A percentile compares a stretch with the other conserved stretches of the same genome.
phyloP scores from a whole-genome alignment of 805 yeast species.

The Peterozyma toletana region DNA sequence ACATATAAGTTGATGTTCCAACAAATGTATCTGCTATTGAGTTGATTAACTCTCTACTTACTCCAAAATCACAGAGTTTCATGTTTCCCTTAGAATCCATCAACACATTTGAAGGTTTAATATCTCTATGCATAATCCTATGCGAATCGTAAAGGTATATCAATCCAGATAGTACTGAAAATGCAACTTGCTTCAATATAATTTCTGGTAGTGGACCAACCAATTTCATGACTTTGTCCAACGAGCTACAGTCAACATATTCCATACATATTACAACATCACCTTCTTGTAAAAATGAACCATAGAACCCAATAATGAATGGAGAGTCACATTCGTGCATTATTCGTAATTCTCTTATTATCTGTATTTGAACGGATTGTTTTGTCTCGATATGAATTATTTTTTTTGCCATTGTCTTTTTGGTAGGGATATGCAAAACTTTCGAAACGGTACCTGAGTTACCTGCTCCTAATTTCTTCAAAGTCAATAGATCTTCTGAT shows the following conservation, averaged over 20 bases:
- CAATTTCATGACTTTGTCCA: slow-evolving; percentile 65
- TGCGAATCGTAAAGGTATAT: slow-evolving; percentile 76
- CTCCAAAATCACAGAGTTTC: slow-evolving; percentile 96
- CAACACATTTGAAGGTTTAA: slow-evolving; percentile 90
- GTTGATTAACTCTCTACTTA: slow-evolving; percentile 82
- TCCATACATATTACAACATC: slow-evolving; percentile 92
- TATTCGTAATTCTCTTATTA: slow-evolving; percentile 80
- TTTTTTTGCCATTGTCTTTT: slow-evolving; percentile 85
- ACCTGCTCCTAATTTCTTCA: slow-evolving; percentile 84
- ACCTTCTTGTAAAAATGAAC: slow-evolving; percentile 70
- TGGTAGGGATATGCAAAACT: slow-evolving; percentile 83
- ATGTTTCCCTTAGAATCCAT: slow-evolving; percentile 82
- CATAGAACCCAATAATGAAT: slow-evolving; percentile 83
- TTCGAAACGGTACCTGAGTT: slow-evolving; percentile 90
- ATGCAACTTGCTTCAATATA: slow-evolving; percentile 68
- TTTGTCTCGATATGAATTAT: slow-evolving; percentile 81
- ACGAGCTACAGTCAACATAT: slow-evolving; percentile 89
- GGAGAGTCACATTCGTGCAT: slow-evolving; percentile 85
- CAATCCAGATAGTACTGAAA: slow-evolving; percentile 72
- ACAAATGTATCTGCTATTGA: slow-evolving; percentile 97
- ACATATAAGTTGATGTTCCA: slow-evolving; percentile 96
- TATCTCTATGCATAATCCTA: slow-evolving; percentile 90
- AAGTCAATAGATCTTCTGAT: slow-evolving; percentile 62
- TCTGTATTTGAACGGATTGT: slow-evolving; percentile 70
- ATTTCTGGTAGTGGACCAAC: slow-evolving; percentile 61